Percentiles rank a stretch among this genome's conserved stretches.
Conservation (phyloP, 768 basidiomycete genomes). For the Kwoniella heveanensis region DNA sequence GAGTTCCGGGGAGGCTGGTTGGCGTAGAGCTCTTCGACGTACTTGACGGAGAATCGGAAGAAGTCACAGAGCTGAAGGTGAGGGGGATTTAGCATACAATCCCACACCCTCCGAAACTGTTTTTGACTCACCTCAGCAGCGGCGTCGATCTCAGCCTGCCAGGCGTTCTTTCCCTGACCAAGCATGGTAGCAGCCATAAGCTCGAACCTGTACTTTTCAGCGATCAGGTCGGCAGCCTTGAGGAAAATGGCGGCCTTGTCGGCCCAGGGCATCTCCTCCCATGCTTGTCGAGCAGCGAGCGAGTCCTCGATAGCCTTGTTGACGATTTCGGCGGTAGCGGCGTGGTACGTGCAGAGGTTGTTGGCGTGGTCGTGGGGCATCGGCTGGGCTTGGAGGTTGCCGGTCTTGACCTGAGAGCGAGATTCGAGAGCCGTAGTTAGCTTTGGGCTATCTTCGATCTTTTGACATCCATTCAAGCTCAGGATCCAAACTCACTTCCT, state of each 20-base stretch:
- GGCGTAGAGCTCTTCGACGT: conserved; percentile 89
- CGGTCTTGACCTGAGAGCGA: conserved; percentile 70
- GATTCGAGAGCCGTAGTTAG: not conserved
- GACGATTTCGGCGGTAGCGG: conserved; percentile 78
- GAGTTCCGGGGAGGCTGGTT: conserved; percentile 88
- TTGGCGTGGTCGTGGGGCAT: conserved; percentile 84
- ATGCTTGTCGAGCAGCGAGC: conserved; percentile 78
- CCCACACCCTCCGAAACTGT: not conserved
- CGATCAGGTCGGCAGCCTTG: conserved; percentile 93
- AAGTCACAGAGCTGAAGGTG: conserved; percentile 74
- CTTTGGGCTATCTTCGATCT: no score
- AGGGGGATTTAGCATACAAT: not conserved
- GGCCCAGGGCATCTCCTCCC: conserved; percentile 95
- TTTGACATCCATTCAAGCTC: no score
- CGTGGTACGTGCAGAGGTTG: conserved; percentile 81
- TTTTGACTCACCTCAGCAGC: conserved; percentile 91
- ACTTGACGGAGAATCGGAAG: conserved; percentile 94
- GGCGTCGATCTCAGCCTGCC: conserved; percentile 99
- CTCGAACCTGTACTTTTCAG: conserved; percentile 93
- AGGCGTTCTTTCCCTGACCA: conserved; percentile 97
- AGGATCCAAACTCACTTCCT: conserved; percentile 64
- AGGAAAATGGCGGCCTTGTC: conserved; percentile 98
- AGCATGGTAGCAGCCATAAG: conserved; percentile 95
- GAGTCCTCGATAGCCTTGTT: conserved; percentile 81
- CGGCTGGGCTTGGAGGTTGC: conserved; percentile 73